A percentile compares a stretch with the other conserved stretches of the same genome.
phyloP scores from a whole-genome alignment of 148 eudicot genomes.

The Diospyros kaki region DNA sequence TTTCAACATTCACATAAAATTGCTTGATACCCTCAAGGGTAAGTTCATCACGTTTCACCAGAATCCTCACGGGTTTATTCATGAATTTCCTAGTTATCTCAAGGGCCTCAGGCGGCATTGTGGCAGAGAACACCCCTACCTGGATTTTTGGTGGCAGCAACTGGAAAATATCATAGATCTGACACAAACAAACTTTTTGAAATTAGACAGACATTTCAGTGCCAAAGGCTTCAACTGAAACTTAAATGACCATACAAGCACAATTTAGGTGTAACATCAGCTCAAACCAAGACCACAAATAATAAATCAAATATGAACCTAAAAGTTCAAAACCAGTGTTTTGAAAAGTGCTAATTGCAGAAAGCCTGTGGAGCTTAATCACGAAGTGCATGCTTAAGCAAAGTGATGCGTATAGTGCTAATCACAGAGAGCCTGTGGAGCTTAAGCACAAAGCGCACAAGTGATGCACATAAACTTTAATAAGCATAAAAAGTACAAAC shows the following conservation, averaged over 20 bases:
- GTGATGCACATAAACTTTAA: too few species aligned
- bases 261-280: neutral
- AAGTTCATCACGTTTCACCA: slow-evolving; percentile 81
- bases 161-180: slow-evolving; percentile 74
- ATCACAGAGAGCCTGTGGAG: too few species aligned
- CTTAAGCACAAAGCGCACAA: too few species aligned
- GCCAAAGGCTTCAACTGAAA: slow-evolving; percentile 1
- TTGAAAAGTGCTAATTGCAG: too few species aligned
- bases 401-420: too few species aligned
- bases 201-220: neutral
- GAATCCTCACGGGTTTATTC: slow-evolving; percentile 77
- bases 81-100: slow-evolving; percentile 76
- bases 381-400: too few species aligned
- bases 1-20: slow-evolving; percentile 69
- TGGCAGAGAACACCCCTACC: slow-evolving; percentile 77
- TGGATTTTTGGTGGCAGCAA: slow-evolving; percentile 67
- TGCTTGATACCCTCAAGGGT: slow-evolving; percentile 84
- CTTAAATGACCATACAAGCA: neutral
- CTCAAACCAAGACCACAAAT: neutral
- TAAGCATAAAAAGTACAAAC: too few species aligned
- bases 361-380: too few species aligned
- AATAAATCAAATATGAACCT: neutral
- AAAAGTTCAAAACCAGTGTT: neutral
- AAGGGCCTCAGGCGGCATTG: slow-evolving; percentile 82
- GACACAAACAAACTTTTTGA: slow-evolving; percentile 2